phyloP scores from a whole-genome alignment of 805 yeast species.

The Cyberlindnera amylophila region DNA sequence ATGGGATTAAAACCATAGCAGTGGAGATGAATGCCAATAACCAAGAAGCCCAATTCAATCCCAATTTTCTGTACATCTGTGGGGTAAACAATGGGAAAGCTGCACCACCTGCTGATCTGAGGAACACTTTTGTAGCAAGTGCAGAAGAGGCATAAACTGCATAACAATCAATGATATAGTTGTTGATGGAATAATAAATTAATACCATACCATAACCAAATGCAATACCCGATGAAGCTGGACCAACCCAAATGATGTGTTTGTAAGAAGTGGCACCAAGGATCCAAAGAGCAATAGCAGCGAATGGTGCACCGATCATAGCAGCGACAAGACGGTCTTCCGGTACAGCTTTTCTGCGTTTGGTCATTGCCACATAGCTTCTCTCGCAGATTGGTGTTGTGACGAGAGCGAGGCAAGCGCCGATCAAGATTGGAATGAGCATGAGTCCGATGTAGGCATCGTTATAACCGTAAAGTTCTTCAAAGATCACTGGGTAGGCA shows the following conservation, averaged over 20 bases:
- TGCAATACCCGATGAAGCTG: slow-evolving; percentile 73
- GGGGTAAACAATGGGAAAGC: slow-evolving; percentile 80
- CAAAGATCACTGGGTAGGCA: slow-evolving; percentile 89
- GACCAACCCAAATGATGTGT: slow-evolving; percentile 74
- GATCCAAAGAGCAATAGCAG: slow-evolving; percentile 74
- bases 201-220: slow-evolving; percentile 77
- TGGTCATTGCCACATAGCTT: slow-evolving; percentile 48
- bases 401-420: slow-evolving; percentile 68
- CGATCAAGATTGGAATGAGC: slow-evolving; percentile 87
- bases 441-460: slow-evolving; percentile 81
- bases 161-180: slow-evolving; percentile 88
- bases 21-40: slow-evolving; percentile 71
- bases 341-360: slow-evolving; percentile 61
- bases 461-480: slow-evolving; percentile 67
- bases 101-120: slow-evolving; percentile 82
- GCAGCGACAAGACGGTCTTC: slow-evolving; percentile 81
- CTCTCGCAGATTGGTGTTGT: slow-evolving; percentile 77
- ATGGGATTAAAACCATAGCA: slow-evolving; percentile 73
- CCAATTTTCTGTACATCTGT: slow-evolving; percentile 73
- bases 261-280: slow-evolving; percentile 75
- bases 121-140: slow-evolving; percentile 74
- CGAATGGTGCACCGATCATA: slow-evolving; percentile 79
- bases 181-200: slow-evolving; percentile 71
- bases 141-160: slow-evolving; percentile 79
- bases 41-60: slow-evolving; percentile 80